Evolutionary conservation across 225 moss, liverwort and hornwort species (phyloP), one percentile per base, ranked within the genome.

Genomic region (Bryum argenteum): DNA sequence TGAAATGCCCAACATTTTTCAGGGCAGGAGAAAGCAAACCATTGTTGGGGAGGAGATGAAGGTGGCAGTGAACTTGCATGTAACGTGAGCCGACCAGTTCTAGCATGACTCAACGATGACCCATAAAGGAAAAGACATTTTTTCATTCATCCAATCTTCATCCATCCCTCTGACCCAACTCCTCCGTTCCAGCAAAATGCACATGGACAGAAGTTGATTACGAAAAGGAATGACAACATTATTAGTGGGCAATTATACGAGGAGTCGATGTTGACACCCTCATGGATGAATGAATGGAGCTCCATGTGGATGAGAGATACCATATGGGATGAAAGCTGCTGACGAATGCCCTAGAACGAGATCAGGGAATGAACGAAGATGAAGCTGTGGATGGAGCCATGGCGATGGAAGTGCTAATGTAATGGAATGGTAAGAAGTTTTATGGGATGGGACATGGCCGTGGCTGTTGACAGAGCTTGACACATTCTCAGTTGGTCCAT

Each of bases 331-430:
- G 66, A 44, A 58, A 1, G 16, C 4, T 4, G 73, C 11, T 70
- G 79, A 71, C 76, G 71, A 52, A n/a, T 56, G 80, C 80, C 76
- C 76, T 80, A 80, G 3, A 18, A 9, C 4, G 6, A 14, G 56
- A 56, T 15, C 71, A 33, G 16, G 53, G 11, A 66, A 80, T 71
- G 80, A 76, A 66, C 74, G 66, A 33, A 54, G 54, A 54, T 9
- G 54, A 48, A 17, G 17, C 48, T 33, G 33, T 33, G 33, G 33
- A 33, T 33, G 33, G 33, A 33, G 33, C 33, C 33, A 48, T 48
- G 48, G 48, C 17, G 8, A 48, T 48, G 15, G 15, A 17, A 15
- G 13, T 47, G 16, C 13, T 47, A 16, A 47, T 47, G 16, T 5
- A 7, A 6, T 48, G 17, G 17, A 17, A 48, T 15, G 5, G 15